Percentiles rank a stretch among this genome's conserved stretches.
phyloP scores from a whole-genome alignment of 1,284 basidiomycete genomes.

The Vanrija sp. region DNA sequence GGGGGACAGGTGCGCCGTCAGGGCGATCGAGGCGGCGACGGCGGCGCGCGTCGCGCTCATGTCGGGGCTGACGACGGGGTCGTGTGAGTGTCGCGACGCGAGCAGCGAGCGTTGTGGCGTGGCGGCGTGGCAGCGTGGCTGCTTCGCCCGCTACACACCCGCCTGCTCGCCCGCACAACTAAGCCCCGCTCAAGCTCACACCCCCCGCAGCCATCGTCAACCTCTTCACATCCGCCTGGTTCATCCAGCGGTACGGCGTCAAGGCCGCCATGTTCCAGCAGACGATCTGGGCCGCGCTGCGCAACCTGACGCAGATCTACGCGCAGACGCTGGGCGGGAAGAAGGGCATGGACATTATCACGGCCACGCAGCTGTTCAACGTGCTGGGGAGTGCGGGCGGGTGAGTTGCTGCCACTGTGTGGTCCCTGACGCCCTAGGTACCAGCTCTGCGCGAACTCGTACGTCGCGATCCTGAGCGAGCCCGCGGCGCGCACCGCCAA shows the following conservation, averaged over 20 bases:
- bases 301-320: slow-evolving; percentile 42
- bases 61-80: slow-evolving; percentile 26
- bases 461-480: slow-evolving; percentile 26
- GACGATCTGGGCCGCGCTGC: slow-evolving; percentile 39
- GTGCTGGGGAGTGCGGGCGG: slow-evolving; percentile 43
- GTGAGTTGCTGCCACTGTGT: too few relatives aligned
- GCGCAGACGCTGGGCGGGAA: slow-evolving; percentile 30
- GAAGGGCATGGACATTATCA: slow-evolving; percentile 36
- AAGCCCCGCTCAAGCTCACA: background rate
- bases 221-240: slow-evolving; percentile 41
- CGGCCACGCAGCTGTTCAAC: slow-evolving; percentile 43
- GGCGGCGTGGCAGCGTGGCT: background rate
- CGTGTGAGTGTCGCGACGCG: slow-evolving; percentile 36
- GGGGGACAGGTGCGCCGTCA: slow-evolving; percentile 35
- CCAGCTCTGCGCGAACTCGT: slow-evolving; percentile 39
- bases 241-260: slow-evolving; percentile 36
- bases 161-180: background rate
- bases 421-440: too few relatives aligned
- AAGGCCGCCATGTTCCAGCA: slow-evolving; percentile 45
- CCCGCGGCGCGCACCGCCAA: slow-evolving; percentile 36
- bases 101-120: too few relatives aligned
- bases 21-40: slow-evolving; percentile 30
- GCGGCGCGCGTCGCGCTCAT: slow-evolving; percentile 35
- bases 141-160: background rate
- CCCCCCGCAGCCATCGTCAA: slow-evolving; percentile 33